Evolutionary conservation across 2,329 filamentous ascomycete species (phyloP), one percentile per base, ranked within the genome.

Genomic region (Xylariaceae sp.): DNA sequence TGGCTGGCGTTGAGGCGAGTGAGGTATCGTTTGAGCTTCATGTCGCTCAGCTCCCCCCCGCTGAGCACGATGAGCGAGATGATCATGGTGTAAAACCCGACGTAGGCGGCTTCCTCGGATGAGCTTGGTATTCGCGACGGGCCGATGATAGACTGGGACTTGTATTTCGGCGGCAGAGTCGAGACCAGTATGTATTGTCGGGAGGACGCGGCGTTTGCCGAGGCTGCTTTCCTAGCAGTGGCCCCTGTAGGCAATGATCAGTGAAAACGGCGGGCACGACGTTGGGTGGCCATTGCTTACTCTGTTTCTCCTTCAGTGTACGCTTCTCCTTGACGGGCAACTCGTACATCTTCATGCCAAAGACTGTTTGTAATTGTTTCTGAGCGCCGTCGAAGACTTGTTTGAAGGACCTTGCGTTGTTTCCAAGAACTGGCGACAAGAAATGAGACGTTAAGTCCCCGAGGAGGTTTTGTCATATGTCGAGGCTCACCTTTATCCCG

Each of bases 311-410:
- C 56, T 86, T 86, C 32, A 96, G 75, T 0, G 91, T 91, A 47
- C 90, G 82, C 73, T 92, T 96, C 68, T 97, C 93, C 67, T 83
- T 84, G 1, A 83, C 79, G 0, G 95, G 92, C 48, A 98, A 79
- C 74, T 97, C 93, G 3, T 85, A 81, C 80, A 99, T 83, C 71
- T 93, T 83, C 92, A 98, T 96, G n/a, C 95, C 95, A 74, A 96
- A 98, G 1, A 87, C 81, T 1, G 77, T 76, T 46, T 81, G 79
- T 40, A 99, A 77, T 63, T 89, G 83, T 32, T 78, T 74, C 71
- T 99, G 93, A 42, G 93, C 91, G 41, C 83, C 78, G 0, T 84
- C 83, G 67, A 96, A 97, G 2, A 97, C 85, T 12, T 76, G 72
- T 70, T 86, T 92, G 72, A 97, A 98, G 37, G 86, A 78, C 29